Evolutionary conservation across 2,329 filamentous ascomycete species (phyloP).

Genomic region (Paraphoma sp.): DNA sequence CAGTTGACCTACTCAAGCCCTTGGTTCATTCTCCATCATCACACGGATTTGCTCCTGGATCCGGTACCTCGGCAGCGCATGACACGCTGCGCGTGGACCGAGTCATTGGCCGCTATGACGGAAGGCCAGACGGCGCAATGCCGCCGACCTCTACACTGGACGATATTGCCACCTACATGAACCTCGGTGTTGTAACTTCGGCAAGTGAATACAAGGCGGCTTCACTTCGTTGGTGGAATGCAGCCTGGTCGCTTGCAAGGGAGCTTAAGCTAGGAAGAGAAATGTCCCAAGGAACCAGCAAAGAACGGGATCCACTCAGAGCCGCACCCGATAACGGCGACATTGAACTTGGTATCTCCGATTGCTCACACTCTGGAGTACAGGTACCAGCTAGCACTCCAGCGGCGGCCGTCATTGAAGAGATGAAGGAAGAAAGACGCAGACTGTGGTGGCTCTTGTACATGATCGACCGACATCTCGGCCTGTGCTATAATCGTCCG

Average conservation of each 20-base stretch:
- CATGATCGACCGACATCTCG: slow-evolving; percentile 81
- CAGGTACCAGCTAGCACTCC: slow-evolving; percentile 39
- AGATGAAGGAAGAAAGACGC: slow-evolving; percentile 78
- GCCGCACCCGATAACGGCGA: slow-evolving; percentile 41
- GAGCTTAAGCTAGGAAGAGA: slow-evolving; percentile 90
- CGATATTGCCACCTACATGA: slow-evolving; percentile 89
- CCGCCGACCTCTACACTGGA: slow-evolving; percentile 72
- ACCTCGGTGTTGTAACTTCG: slow-evolving; percentile 87
- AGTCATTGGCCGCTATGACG: slow-evolving; percentile 60
- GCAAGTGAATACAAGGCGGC: slow-evolving; percentile 85
- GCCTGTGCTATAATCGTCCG: slow-evolving; percentile 89
- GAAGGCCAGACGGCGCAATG: slow-evolving; percentile 55
- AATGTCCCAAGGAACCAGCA: slow-evolving; percentile 65
- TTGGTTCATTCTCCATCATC: slow-evolving; percentile 77
- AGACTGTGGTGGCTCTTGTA: slow-evolving; percentile 95
- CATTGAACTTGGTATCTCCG: slow-evolving; percentile 42
- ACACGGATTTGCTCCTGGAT: slow-evolving; percentile 58
- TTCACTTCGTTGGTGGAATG: slow-evolving; percentile 92
- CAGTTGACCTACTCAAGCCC: slow-evolving; percentile 83
- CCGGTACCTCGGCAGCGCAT: slow-evolving; percentile 74
- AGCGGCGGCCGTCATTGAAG: slow-evolving; percentile 46
- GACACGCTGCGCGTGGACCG: slow-evolving; percentile 77
- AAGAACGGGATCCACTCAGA: slow-evolving; percentile 33
- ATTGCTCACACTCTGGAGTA: slow-evolving; percentile 34
- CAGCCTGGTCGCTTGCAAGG: slow-evolving; percentile 85